Evolutionary conservation across 1,284 basidiomycete species (phyloP).

Genomic region (Pseudozyma hubeiensis): DNA sequence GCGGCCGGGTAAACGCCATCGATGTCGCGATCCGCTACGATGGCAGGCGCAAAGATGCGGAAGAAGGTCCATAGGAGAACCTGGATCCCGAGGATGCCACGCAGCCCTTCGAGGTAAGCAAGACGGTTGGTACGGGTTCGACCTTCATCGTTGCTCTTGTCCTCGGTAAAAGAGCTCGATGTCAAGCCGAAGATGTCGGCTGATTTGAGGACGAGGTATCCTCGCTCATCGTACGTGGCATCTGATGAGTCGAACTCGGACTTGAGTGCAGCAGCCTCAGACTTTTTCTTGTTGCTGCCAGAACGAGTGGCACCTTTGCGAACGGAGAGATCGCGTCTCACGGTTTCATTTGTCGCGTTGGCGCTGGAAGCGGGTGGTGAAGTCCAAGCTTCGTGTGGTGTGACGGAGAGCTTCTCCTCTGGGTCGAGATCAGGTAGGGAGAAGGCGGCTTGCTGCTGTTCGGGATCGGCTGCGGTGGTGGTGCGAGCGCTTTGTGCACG

Average conservation of each 20-base stretch:
- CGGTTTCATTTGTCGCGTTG: background rate
- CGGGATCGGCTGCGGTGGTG: background rate
- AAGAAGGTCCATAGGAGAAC: slow-evolving; percentile 59
- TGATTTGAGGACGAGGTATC: slow-evolving; percentile 34
- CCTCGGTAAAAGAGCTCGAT: slow-evolving; percentile 14
- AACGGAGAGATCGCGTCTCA: slow-evolving; percentile 20
- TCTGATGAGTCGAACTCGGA: slow-evolving; percentile 17
- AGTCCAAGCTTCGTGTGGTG: slow-evolving; percentile 13
- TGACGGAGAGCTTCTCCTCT: slow-evolving; percentile 26
- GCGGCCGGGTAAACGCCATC: slow-evolving; percentile 48
- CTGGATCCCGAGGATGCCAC: slow-evolving; percentile 53
- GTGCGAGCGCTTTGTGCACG: slow-evolving; percentile 6
- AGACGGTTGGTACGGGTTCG: slow-evolving; percentile 19
- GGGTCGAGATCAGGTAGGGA: background rate
- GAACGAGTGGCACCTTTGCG: slow-evolving; percentile 6
- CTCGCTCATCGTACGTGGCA: slow-evolving; percentile 21
- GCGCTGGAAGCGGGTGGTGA: background rate
- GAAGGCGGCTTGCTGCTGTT: background rate
- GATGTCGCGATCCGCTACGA: slow-evolving; percentile 46
- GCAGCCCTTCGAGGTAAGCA: slow-evolving; percentile 45
- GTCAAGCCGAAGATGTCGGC: slow-evolving; percentile 40
- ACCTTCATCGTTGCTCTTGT: slow-evolving; percentile 41
- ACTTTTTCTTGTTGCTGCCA: background rate
- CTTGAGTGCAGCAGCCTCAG: slow-evolving; percentile 7
- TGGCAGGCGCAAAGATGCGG: slow-evolving; percentile 57